Conservation (phyloP, 2,329 filamentous ascomycete genomes). For the Triangularia verruculosa region DNA sequence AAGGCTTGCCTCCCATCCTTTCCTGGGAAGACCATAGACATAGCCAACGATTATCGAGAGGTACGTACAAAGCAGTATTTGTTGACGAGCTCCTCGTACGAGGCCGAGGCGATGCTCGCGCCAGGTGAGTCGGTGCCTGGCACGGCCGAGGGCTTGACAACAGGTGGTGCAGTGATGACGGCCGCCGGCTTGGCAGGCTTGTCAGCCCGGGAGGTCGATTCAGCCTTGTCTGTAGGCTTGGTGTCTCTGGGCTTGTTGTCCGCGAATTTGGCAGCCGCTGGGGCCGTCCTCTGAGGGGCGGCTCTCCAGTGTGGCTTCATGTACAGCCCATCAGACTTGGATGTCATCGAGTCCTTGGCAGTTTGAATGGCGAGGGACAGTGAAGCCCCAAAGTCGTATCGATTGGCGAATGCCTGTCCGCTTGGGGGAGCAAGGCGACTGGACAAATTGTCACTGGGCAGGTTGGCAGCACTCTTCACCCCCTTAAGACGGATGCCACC, state of each 20-base stretch:
- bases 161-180: conserved; percentile 27
- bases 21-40: conserved; percentile 25
- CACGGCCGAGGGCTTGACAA: conserved; percentile 25
- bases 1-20: conserved; percentile 29
- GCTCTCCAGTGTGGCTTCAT: conserved; percentile 51
- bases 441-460: conserved; percentile 61
- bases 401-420: conserved; percentile 79
- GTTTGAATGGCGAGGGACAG: conserved; percentile 77
- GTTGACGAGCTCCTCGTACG: conserved; percentile 95
- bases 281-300: conserved; percentile 19
- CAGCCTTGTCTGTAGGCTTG: conserved; percentile 6
- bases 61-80: conserved; percentile 99
- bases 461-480: conserved; percentile 59
- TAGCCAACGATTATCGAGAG: conserved; percentile 32
- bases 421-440: conserved; percentile 52
- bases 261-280: conserved; percentile 12
- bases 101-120: conserved; percentile 70
- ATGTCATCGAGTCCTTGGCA: conserved; percentile 61
- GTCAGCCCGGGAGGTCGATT: background rate
- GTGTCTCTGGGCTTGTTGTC: conserved; percentile 7
- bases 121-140: conserved; percentile 51
- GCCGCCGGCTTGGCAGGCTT: conserved; percentile 8
- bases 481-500: conserved; percentile 67
- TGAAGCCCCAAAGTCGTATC: conserved; percentile 96
- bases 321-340: conserved; percentile 57